Evolutionary conservation across 2,329 filamentous ascomycete species (phyloP).

Genomic region (Cladophialophora yegresii): DNA sequence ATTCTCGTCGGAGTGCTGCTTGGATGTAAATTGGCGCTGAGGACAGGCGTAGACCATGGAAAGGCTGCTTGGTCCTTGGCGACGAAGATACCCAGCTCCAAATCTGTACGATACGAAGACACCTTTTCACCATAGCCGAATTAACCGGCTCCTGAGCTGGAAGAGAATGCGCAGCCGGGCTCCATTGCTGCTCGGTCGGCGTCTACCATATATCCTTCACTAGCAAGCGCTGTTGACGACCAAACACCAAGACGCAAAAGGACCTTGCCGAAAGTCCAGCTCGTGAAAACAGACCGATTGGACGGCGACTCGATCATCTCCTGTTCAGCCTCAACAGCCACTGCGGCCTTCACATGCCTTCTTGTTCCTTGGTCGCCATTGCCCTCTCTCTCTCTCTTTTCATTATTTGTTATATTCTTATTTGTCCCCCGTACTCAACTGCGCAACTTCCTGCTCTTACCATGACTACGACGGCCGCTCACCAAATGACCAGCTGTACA

Average conservation of each 20-base stretch:
- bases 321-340: not conserved
- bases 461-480: not conserved
- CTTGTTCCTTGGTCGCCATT: not conserved
- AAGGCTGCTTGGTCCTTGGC: not conserved
- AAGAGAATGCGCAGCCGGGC: not conserved
- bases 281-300: not conserved
- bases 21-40: not conserved
- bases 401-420: not conserved
- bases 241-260: not conserved
- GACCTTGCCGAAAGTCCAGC: not conserved
- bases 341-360: not conserved
- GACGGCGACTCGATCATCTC: not conserved
- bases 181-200: not conserved
- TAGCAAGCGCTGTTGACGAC: not conserved
- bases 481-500: not conserved
- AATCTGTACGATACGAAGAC: constrained; percentile 4
- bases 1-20: not conserved
- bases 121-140: not conserved
- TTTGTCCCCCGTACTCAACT: not conserved
- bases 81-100: constrained; percentile 4
- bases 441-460: not conserved
- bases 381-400: not conserved
- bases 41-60: not conserved
- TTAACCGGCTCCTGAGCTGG: not conserved
- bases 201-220: not conserved